Percentiles rank a stretch among this genome's conserved stretches.
Evolutionary conservation across 352 stramenopile species (phyloP).

Genomic region (Globisporangium cederbergense): DNA sequence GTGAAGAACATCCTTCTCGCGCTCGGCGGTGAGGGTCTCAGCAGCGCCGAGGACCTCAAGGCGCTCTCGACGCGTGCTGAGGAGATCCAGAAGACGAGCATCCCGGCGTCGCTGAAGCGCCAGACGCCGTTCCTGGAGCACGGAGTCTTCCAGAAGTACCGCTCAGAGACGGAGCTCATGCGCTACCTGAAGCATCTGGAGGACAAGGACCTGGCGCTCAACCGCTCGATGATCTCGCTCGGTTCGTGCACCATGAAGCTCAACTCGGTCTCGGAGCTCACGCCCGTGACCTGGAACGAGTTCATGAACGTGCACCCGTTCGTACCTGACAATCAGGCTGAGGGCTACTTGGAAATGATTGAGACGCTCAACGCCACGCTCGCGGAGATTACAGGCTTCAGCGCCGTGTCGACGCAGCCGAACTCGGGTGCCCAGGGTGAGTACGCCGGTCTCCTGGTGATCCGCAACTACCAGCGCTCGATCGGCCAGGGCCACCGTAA

Average conservation of each 20-base stretch:
- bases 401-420: slow-evolving; percentile 95
- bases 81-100: slow-evolving; percentile 53
- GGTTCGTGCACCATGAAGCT: slow-evolving; percentile 99
- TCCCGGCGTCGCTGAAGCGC: slow-evolving; percentile 57
- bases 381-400: slow-evolving; percentile 98
- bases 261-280: slow-evolving; percentile 97
- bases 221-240: slow-evolving; percentile 99
- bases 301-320: slow-evolving; percentile 99
- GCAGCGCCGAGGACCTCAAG: slow-evolving; percentile 34
- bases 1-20: slow-evolving; percentile 83
- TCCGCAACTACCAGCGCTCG: slow-evolving; percentile 94
- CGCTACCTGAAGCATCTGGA: slow-evolving; percentile 98
- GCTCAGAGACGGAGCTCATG: slow-evolving; percentile 94
- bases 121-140: slow-evolving; percentile 90
- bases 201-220: slow-evolving; percentile 98
- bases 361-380: slow-evolving; percentile 95
- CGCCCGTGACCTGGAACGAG: slow-evolving; percentile 96
- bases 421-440: slow-evolving; percentile 98
- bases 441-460: slow-evolving; percentile 96
- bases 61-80: slow-evolving; percentile 54
- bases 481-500: slow-evolving; percentile 94
- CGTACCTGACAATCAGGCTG: slow-evolving; percentile 91
- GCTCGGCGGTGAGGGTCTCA: slow-evolving; percentile 47
- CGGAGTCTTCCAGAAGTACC: slow-evolving; percentile 97
- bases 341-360: slow-evolving; percentile 97